Evolutionary conservation across 2,329 filamentous ascomycete species (phyloP).

Genomic region (Emmonsia crescens): DNA sequence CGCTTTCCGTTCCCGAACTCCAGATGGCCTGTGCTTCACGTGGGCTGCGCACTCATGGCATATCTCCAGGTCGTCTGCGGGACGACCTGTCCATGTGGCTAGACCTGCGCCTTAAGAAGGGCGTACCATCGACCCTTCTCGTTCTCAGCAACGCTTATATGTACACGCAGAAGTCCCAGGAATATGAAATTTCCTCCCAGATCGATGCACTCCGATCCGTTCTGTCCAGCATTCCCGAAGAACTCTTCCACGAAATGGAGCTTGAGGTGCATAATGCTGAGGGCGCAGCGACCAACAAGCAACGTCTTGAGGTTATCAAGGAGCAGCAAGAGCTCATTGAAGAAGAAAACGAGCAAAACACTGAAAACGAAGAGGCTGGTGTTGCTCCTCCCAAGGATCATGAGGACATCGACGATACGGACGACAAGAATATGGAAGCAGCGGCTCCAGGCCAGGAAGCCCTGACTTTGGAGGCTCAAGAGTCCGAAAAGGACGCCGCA

Average conservation of each 20-base stretch:
- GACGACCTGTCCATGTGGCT: constrained; percentile 91
- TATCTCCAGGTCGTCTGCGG: constrained; percentile 76
- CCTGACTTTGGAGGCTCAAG: constrained; percentile 35
- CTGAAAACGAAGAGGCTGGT: constrained; percentile 65
- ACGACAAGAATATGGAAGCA: constrained; percentile 38
- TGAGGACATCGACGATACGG: constrained; percentile 91
- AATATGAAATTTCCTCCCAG: constrained; percentile 72
- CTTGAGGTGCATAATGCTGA: constrained; percentile 95
- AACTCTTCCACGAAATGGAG: constrained; percentile 98
- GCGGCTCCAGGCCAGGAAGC: constrained; percentile 46
- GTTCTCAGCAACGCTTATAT: constrained; percentile 97
- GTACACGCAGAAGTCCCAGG: constrained; percentile 68
- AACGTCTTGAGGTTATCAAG: constrained; percentile 93
- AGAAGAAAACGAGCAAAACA: constrained; percentile 88
- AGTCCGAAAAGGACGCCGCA: constrained; percentile 27
- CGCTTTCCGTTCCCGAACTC: constrained; percentile 82
- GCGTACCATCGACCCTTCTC: constrained; percentile 89
- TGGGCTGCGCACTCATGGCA: constrained; percentile 82
- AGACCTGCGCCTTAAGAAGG: constrained; percentile 81
- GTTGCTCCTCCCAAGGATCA: constrained; percentile 69
- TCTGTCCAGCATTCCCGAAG: constrained; percentile 87
- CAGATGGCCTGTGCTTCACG: constrained; percentile 86
- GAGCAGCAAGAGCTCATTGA: constrained; percentile 98
- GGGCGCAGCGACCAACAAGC: constrained; percentile 96
- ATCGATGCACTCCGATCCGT: constrained; percentile 90